Conservation (phyloP, 164 flowering plant genomes). For the Taxillus chinensis region DNA sequence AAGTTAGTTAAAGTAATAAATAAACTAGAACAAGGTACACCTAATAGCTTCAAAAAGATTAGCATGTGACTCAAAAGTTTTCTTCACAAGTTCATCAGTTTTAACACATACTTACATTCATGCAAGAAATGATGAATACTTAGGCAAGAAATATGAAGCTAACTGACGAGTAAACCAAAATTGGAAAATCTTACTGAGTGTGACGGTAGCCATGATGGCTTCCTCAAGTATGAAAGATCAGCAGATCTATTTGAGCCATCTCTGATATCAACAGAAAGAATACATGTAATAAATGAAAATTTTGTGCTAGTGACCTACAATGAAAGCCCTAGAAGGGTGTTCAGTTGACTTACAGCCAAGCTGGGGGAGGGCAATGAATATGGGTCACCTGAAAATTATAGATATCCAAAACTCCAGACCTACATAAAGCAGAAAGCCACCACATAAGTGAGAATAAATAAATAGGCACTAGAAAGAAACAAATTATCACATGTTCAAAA, state of each 20-base stretch:
- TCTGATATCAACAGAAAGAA: constrained; percentile 15
- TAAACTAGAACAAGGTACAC: not conserved
- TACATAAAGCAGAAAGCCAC: constrained; percentile 15
- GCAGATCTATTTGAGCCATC: constrained; percentile 24
- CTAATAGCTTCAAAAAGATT: not conserved
- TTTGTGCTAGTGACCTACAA: not conserved
- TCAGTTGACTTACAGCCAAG: constrained; percentile 72
- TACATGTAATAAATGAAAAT: not conserved
- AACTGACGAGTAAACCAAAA: not conserved
- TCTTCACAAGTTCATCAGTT: not conserved
- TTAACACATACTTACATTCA: not conserved
- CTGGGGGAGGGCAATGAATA: constrained; percentile 94
- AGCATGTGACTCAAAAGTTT: not conserved
- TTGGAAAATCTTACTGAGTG: constrained; percentile 41
- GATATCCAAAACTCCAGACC: constrained; percentile 91
- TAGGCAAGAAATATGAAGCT: not conserved
- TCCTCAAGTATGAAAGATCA: constrained; percentile 33
- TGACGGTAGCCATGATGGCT: constrained; percentile 71
- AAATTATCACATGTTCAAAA: too few species aligned
- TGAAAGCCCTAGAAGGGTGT: not conserved
- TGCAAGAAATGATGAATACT: not conserved
- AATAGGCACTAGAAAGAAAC: too few species aligned
- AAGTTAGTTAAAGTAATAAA: not conserved
- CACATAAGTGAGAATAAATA: not conserved
- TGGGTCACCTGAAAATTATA: constrained; percentile 59